A percentile compares a stretch with the other conserved stretches of the same genome.
These are phyloP conservation scores for Blastobotrys illinoisensis DNA, from an alignment of 1,139 yeast genomes.

Conservation along the genomic window DNA sequence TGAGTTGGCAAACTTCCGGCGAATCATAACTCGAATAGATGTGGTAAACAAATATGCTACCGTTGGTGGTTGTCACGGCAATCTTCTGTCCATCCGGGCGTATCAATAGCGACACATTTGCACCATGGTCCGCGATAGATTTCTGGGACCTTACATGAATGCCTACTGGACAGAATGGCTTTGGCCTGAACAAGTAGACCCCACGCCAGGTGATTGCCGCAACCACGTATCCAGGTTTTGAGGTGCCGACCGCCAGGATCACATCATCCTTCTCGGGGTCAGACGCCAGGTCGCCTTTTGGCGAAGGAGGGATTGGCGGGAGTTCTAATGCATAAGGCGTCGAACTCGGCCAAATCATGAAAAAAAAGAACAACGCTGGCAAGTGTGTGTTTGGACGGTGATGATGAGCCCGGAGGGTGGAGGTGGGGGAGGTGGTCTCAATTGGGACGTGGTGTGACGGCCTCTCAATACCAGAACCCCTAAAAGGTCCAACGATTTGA, in stretches of 20 bases:
- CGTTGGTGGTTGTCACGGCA: slow-evolving; percentile 31
- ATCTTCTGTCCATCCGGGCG: slow-evolving; percentile 32
- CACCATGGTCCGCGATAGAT: slow-evolving; percentile 29
- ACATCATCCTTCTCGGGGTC: slow-evolving; percentile 8
- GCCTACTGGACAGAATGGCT: slow-evolving; percentile 33
- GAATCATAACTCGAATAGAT: slow-evolving; percentile 21
- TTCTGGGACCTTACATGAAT: slow-evolving; percentile 28
- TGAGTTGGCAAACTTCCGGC: slow-evolving; percentile 27
- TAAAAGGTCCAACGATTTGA: background rate
- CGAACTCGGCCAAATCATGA: slow-evolving; percentile 13
- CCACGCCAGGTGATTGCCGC: slow-evolving; percentile 20
- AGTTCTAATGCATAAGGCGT: slow-evolving; percentile 8
- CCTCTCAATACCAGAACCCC: background rate
- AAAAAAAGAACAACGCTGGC: background rate
- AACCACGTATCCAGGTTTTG: slow-evolving; percentile 17
- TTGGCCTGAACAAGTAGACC: slow-evolving; percentile 21
- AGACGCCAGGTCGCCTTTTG: slow-evolving; percentile 1
- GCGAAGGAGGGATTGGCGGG: background rate
- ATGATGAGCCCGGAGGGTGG: background rate
- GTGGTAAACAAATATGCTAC: slow-evolving; percentile 27
- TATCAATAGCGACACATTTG: slow-evolving; percentile 26
- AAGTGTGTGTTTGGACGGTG: background rate
- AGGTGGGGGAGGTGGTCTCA: background rate
- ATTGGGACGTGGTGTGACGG: background rate
- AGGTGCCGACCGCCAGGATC: slow-evolving; percentile 18